Percentiles rank a stretch among this genome's conserved stretches.
These are phyloP conservation scores for Amanita rubescens DNA, from an alignment of 768 basidiomycete genomes.

Conservation along the genomic window DNA sequence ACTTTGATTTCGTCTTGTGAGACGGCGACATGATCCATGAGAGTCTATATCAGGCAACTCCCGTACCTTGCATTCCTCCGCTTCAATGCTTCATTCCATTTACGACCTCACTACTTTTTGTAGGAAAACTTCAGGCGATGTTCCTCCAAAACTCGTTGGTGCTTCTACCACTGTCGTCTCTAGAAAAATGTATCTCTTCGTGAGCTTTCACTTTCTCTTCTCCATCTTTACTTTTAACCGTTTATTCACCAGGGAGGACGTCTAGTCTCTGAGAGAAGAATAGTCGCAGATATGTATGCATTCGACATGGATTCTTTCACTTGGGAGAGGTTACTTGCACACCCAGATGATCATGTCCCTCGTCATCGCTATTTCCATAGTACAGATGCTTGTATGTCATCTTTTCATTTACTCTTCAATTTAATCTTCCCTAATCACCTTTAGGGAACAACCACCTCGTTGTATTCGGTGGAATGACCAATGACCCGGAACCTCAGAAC, in stretches of 20 bases:
- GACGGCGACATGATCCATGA: slow-evolving; percentile 31
- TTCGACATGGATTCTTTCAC: slow-evolving; percentile 77
- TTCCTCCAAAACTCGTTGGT: slow-evolving; percentile 84
- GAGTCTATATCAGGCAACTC: slow-evolving; percentile 1
- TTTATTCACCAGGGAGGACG: slow-evolving; percentile 62
- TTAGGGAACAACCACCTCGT: slow-evolving; percentile 91
- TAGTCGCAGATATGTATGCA: slow-evolving; percentile 86
- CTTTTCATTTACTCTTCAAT: not conserved
- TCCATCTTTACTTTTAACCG: slow-evolving; percentile 4
- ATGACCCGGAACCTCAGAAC: slow-evolving; percentile 59
- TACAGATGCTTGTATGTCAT: slow-evolving; percentile 66
- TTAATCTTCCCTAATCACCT: slow-evolving; percentile 5
- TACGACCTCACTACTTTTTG: slow-evolving; percentile 86
- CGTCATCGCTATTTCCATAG: slow-evolving; percentile 93
- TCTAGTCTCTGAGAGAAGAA: slow-evolving; percentile 75
- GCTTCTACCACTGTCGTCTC: slow-evolving; percentile 88
- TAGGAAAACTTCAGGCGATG: slow-evolving; percentile 76
- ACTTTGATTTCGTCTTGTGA: slow-evolving; percentile 55
- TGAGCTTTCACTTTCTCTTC: slow-evolving; percentile 28
- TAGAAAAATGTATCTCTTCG: slow-evolving; percentile 85
- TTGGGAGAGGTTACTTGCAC: slow-evolving; percentile 67
- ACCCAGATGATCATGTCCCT: slow-evolving; percentile 64
- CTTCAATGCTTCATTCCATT: slow-evolving; percentile 68
- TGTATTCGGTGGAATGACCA: slow-evolving; percentile 94
- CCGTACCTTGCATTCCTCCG: slow-evolving; percentile 13